Evolutionary conservation across 306 rosid genomes (phyloP).

Genomic region (Hippophae tibetana): DNA sequence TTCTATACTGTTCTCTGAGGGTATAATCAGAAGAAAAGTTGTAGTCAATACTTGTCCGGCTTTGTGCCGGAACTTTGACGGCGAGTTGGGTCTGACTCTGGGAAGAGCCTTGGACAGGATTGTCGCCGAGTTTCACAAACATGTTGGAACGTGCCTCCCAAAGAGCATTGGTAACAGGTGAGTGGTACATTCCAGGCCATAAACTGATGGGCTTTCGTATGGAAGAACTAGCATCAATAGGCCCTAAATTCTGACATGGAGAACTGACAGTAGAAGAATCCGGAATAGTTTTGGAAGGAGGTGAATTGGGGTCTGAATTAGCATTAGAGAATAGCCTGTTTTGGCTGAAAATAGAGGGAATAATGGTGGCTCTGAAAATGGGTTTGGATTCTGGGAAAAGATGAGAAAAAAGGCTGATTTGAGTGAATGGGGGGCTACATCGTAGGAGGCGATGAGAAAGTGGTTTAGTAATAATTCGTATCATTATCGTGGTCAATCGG

Average conservation of each 20-base stretch:
- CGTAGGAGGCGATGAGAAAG: not conserved
- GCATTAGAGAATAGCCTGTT: slow-evolving; percentile 1
- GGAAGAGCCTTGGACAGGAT: not conserved
- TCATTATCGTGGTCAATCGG: too few relatives aligned
- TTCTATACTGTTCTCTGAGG: slow-evolving; percentile 74
- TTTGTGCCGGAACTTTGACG: slow-evolving; percentile 38
- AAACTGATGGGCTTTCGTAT: slow-evolving; percentile 52
- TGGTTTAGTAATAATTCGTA: too few relatives aligned
- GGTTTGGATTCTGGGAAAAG: not conserved
- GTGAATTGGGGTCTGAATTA: not conserved
- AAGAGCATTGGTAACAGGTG: slow-evolving; percentile 73
- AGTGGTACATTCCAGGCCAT: slow-evolving; percentile 71
- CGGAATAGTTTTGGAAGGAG: slow-evolving; percentile 1
- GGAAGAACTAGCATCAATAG: slow-evolving; percentile 61
- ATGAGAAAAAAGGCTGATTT: not conserved
- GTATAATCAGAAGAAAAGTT: slow-evolving; percentile 53
- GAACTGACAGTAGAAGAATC: slow-evolving; percentile 7
- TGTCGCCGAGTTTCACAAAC: slow-evolving; percentile 21
- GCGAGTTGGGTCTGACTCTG: slow-evolving; percentile 8
- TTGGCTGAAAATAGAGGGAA: not conserved
- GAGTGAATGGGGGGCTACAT: not conserved
- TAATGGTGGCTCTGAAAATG: not conserved
- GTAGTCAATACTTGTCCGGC: slow-evolving; percentile 59
- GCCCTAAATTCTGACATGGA: slow-evolving; percentile 3
- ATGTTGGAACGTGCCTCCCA: slow-evolving; percentile 78